Evolutionary conservation across 2,329 filamentous ascomycete species (phyloP).

Genomic region (Paecilomyces fulvus): DNA sequence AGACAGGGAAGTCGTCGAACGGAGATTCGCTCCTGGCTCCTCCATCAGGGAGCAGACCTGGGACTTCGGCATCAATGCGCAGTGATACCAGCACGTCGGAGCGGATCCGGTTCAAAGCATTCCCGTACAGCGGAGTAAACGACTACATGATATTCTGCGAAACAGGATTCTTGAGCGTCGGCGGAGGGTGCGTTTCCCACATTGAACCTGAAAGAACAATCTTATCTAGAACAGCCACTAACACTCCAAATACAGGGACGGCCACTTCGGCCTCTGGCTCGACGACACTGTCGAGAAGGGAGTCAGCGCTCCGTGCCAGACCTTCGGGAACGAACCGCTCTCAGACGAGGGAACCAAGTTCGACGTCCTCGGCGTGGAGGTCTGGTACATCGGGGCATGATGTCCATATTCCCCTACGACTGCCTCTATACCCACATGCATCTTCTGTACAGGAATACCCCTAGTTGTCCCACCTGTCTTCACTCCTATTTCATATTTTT

Average conservation of each 20-base stretch:
- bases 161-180: conserved; percentile 71
- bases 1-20: conserved; percentile 3
- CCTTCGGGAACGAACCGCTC: conserved; percentile 88
- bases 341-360: conserved; percentile 93
- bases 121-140: conserved; percentile 90
- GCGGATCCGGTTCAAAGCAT: conserved; percentile 88
- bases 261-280: conserved; percentile 88
- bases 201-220: background rate
- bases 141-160: conserved; percentile 97
- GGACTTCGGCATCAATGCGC: conserved; percentile 15
- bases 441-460: background rate
- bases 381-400: conserved; percentile 75
- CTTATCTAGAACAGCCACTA: conserved; percentile 2
- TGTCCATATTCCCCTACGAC: background rate
- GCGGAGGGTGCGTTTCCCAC: conserved; percentile 53
- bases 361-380: conserved; percentile 77
- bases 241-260: conserved; percentile 45
- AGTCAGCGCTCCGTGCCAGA: conserved; percentile 74
- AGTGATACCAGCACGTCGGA: conserved; percentile 54
- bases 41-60: background rate
- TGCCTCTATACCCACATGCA: background rate
- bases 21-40: conserved; percentile 16
- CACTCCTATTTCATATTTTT: background rate
- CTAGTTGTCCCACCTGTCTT: background rate
- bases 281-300: conserved; percentile 78